A percentile compares a stretch with the other conserved stretches of the same genome.
Evolutionary conservation across 2,329 filamentous ascomycete genomes (phyloP).

Genomic region (Diaporthe citrichinensis): DNA sequence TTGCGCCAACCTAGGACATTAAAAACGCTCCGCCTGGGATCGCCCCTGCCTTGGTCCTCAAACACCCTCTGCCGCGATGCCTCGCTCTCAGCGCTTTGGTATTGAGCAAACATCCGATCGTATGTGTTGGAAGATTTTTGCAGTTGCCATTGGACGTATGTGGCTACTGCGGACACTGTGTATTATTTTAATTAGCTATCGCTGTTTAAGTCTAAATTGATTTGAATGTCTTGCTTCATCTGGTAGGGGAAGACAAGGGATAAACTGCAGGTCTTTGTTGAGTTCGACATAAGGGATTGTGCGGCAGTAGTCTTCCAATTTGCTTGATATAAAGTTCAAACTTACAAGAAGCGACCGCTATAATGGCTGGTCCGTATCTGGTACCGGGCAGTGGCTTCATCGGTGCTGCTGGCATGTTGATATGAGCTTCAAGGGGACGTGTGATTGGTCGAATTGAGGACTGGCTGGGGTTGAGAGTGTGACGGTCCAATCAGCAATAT

Average conservation of each 20-base stretch:
- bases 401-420: constrained; percentile 7
- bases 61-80: constrained; percentile 52
- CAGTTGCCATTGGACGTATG: constrained; percentile 53
- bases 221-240: not conserved
- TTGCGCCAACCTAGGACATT: constrained; percentile 38
- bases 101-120: constrained; percentile 56
- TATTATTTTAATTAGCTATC: not conserved
- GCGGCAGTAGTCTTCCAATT: not conserved
- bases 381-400: constrained; percentile 36
- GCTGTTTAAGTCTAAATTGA: not conserved
- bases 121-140: constrained; percentile 51
- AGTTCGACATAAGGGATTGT: not conserved
- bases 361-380: constrained; percentile 37
- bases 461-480: not conserved
- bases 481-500: not conserved
- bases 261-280: not conserved
- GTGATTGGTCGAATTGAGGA: not conserved
- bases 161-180: constrained; percentile 46
- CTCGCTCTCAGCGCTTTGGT: constrained; percentile 56
- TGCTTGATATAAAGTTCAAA: not conserved
- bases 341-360: constrained; percentile 27
- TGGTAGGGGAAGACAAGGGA: not conserved
- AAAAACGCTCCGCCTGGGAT: constrained; percentile 38
- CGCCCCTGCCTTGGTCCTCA: constrained; percentile 43
- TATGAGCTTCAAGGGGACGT: not conserved